These are phyloP conservation scores for Serendipita sp. DNA, from an alignment of 768 basidiomycete genomes.

Conservation along the genomic window DNA sequence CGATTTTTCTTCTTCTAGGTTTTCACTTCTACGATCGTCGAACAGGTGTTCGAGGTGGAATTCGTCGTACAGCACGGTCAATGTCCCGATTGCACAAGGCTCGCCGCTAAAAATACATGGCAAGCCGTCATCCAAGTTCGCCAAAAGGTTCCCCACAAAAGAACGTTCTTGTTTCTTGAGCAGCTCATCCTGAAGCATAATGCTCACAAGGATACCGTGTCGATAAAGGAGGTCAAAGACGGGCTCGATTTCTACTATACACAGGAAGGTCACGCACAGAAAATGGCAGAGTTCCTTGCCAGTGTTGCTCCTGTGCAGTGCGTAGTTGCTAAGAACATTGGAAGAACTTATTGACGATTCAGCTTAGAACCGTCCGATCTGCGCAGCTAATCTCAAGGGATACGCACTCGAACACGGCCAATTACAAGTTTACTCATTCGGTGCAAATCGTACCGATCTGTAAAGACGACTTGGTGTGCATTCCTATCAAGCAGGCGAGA, in stretches of 20 bases:
- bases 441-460: conserved; percentile 95
- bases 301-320: conserved; percentile 81
- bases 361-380: conserved; percentile 65
- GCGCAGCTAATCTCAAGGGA: conserved; percentile 91
- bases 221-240: conserved; percentile 81
- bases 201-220: conserved; percentile 92
- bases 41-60: conserved; percentile 95
- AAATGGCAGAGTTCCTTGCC: conserved; percentile 88
- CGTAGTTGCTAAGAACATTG: conserved; percentile 16
- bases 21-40: conserved; percentile 83
- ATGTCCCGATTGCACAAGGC: conserved; percentile 82
- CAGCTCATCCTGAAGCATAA: conserved; percentile 93
- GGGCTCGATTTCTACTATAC: conserved; percentile 97
- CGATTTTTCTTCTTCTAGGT: conserved; percentile 32
- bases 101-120: conserved; percentile 99
- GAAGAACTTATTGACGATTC: background rate
- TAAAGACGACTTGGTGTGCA: conserved; percentile 91
- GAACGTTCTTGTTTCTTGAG: conserved; percentile 94
- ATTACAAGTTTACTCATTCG: conserved; percentile 95
- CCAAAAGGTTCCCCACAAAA: conserved; percentile 95
- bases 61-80: conserved; percentile 90
- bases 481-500: conserved; percentile 70
- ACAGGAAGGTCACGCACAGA: conserved; percentile 75
- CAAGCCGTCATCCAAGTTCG: conserved; percentile 96
- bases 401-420: conserved; percentile 81